Conservation (phyloP, 192 early-diverging fungal genomes). For the Allomyces javanicus region DNA sequence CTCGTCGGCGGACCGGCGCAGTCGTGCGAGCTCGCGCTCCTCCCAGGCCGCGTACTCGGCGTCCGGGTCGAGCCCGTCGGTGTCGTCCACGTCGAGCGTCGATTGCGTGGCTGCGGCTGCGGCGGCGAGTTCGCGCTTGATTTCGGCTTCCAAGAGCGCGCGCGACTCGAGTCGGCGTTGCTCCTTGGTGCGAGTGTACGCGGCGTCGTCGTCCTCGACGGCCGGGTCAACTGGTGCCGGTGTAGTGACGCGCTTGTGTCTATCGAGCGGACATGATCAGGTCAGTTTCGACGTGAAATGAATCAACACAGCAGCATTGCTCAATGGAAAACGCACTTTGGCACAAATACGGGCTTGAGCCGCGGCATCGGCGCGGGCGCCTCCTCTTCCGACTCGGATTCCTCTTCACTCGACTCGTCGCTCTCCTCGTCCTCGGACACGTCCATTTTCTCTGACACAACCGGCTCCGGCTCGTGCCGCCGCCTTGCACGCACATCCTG, state of each 20-base stretch:
- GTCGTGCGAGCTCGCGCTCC: constrained; percentile 64
- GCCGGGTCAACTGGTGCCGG: constrained; percentile 30
- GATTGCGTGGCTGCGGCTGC: too few relatives aligned
- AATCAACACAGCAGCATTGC: not conserved
- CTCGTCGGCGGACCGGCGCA: constrained; percentile 72
- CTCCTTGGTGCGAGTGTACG: constrained; percentile 11
- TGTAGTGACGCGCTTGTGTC: constrained; percentile 36
- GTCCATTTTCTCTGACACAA: constrained; percentile 15
- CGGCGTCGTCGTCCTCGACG: constrained; percentile 34
- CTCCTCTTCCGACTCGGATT: constrained; percentile 48
- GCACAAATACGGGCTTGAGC: constrained; percentile 80
- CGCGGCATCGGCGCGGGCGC: constrained; percentile 27
- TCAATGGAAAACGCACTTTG: constrained; percentile 38
- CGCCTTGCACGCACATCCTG: not conserved
- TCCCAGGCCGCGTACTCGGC: constrained; percentile 84
- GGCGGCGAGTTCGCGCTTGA: constrained; percentile 16
- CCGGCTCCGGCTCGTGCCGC: not conserved
- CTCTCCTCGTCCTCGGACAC: constrained; percentile 19
- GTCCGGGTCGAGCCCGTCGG: constrained; percentile 67
- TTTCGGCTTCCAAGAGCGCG: constrained; percentile 20
- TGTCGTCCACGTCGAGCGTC: constrained; percentile 51
- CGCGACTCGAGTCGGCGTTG: constrained; percentile 11
- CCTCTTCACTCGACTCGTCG: constrained; percentile 25
- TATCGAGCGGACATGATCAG: constrained; percentile 6
- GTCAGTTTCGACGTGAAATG: not conserved